Evolutionary conservation across 176 grass and related monocot species (phyloP).

Genomic region (Carex scoparia): DNA sequence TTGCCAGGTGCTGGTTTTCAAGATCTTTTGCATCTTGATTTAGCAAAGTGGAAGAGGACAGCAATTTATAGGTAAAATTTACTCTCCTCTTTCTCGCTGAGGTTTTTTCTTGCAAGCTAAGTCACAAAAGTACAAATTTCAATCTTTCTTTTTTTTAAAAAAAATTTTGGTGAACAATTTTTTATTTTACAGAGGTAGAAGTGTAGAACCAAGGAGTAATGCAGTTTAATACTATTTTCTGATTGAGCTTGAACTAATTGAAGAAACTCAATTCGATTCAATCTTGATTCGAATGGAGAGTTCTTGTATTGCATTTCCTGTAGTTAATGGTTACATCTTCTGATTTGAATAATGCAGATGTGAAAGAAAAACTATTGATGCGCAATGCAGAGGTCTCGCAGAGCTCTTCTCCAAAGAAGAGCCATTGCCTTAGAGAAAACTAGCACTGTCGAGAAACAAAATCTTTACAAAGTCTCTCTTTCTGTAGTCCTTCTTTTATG

Average conservation of each 20-base stretch:
- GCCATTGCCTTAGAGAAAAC: constrained; percentile 49
- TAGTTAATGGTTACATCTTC: background rate
- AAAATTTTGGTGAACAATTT: background rate
- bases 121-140: background rate
- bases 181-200: background rate
- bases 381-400: constrained; percentile 85
- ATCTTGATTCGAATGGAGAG: background rate
- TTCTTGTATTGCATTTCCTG: background rate
- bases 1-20: background rate
- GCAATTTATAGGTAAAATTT: constrained; percentile 10
- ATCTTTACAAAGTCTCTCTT: constrained; percentile 58
- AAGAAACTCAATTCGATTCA: background rate
- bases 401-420: constrained; percentile 57
- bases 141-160: background rate
- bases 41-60: background rate
- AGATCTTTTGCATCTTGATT: constrained; percentile 33
- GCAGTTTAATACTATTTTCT: background rate
- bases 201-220: background rate
- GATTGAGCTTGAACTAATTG: background rate
- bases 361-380: background rate
- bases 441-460: constrained; percentile 34
- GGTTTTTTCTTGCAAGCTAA: background rate
- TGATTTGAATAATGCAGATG: constrained; percentile 5
- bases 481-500: constrained; percentile 61
- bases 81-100: background rate